phyloP scores from a whole-genome alignment of 208 protist species.

The Trypanosomatidae sp. region DNA sequence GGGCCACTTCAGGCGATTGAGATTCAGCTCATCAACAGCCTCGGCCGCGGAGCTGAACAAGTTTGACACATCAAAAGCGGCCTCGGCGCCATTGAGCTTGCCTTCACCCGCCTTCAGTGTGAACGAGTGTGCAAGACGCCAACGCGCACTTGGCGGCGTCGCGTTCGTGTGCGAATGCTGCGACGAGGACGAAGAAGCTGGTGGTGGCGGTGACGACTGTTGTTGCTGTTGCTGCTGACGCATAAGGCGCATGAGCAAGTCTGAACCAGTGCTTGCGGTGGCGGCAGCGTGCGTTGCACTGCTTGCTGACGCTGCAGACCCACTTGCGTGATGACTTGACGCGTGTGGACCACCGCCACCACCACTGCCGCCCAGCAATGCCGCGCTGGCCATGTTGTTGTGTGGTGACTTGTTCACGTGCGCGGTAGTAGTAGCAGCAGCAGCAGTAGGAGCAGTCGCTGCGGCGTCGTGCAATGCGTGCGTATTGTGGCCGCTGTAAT shows the following conservation, averaged over 20 bases:
- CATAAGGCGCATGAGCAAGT: background rate
- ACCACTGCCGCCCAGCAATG: background rate
- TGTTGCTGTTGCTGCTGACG: constrained; percentile 5
- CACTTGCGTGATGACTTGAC: no score
- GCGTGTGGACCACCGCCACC: background rate
- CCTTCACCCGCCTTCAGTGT: constrained; percentile 54
- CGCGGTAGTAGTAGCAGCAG: background rate
- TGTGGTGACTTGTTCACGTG: background rate
- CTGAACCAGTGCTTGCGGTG: background rate
- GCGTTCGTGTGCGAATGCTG: constrained; percentile 14
- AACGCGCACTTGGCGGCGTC: constrained; percentile 20
- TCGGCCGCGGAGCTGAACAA: constrained; percentile 37
- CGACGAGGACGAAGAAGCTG: constrained; percentile 7
- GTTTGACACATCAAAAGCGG: constrained; percentile 37
- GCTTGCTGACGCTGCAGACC: background rate
- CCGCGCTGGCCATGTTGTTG: no score
- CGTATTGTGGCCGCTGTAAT: background rate
- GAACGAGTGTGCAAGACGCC: constrained; percentile 38
- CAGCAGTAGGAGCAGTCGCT: no score
- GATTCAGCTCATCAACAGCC: constrained; percentile 60
- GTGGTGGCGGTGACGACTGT: constrained; percentile 3
- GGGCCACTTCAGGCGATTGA: constrained; percentile 47
- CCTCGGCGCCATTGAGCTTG: constrained; percentile 41
- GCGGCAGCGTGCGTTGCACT: background rate
- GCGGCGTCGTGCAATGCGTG: no score